Percentiles rank a stretch among this genome's conserved stretches.
Evolutionary conservation across 495 filamentous ascomycete genomes (phyloP).

Genomic region (Aspergillus indologenus): DNA sequence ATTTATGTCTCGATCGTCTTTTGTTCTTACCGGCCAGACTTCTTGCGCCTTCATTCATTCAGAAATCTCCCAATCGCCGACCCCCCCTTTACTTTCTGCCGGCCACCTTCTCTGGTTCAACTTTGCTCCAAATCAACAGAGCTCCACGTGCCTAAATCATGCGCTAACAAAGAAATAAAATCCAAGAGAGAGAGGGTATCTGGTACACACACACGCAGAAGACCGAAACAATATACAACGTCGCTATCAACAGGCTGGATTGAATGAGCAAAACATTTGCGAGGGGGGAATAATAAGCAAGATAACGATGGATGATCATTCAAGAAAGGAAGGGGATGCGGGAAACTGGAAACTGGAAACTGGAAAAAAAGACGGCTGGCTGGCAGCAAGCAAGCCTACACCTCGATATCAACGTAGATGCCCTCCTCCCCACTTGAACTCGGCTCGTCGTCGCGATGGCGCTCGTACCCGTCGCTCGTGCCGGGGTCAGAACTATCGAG

Average conservation of each 20-base stretch:
- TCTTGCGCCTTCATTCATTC: too few relatives aligned
- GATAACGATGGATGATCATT: constrained; percentile 8
- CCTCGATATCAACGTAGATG: constrained; percentile 45
- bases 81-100: too few relatives aligned
- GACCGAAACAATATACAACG: not conserved
- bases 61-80: too few relatives aligned
- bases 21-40: not conserved
- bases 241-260: constrained; percentile 1
- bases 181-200: constrained; percentile 21
- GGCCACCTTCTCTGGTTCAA: too few relatives aligned
- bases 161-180: constrained; percentile 2
- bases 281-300: not conserved
- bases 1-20: not conserved
- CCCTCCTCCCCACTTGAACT: constrained; percentile 47
- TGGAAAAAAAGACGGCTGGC: constrained; percentile 14
- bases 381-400: constrained; percentile 19
- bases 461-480: constrained; percentile 17
- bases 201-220: constrained; percentile 9
- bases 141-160: not conserved
- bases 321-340: not conserved
- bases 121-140: too few relatives aligned
- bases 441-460: constrained; percentile 29
- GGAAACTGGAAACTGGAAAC: too few relatives aligned
- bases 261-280: constrained; percentile 5
- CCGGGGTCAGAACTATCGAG: constrained; percentile 9